Base-by-base conservation (phyloP, 768 basidiomycete species). In the Rubroboletus pulcherrimus region DNA sequence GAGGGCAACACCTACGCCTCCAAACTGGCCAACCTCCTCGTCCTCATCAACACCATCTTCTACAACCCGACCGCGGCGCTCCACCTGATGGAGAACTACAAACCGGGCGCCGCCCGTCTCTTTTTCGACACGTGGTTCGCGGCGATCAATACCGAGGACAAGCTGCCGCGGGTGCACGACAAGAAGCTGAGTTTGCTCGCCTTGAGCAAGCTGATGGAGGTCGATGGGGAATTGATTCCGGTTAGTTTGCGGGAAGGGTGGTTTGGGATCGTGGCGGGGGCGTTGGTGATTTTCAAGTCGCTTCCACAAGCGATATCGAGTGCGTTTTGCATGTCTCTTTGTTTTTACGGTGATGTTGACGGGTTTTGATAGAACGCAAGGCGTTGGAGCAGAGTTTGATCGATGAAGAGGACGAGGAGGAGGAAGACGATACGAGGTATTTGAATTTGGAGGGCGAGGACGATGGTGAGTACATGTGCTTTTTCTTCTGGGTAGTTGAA, bases 81-180 rank as follows among this genome's bases (percentile, higher is more conserved):
- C 41, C 85, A 85, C 57, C 67, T 92, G 53, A 87, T 95, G 77
- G 89, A 91, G 65, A 70, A 61, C 33, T 72, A 77, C 63, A 76
- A 76, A 26, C 72, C 84, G 0, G 85, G 84, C n/a, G 74, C 78
- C 37, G 80, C 87, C 0, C 83, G 86, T 37, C 65, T 71, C n/a
- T 92, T 95, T 78, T 93, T 95, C 66, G 83, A 91, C 66, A 80
- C 76, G 59, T 95, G 92, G 92, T 93, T 94, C 67, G 79, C 72
- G 11, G 82, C 83, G 11, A 88, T 93, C 71, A 84, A 84, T 54
- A 66, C 60, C 37, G 75, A 78, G 15, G 75, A 69, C 26, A 79
- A 77, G 46, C 78, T 93, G 35, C 89, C 91, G 12, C 83, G 92
- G 19, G 91, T 96, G 42, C 92, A 96, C 66, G 92, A 95, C 73